Conservation (phyloP, 2,329 filamentous ascomycete species). For the Aspergillus ruber region DNA sequence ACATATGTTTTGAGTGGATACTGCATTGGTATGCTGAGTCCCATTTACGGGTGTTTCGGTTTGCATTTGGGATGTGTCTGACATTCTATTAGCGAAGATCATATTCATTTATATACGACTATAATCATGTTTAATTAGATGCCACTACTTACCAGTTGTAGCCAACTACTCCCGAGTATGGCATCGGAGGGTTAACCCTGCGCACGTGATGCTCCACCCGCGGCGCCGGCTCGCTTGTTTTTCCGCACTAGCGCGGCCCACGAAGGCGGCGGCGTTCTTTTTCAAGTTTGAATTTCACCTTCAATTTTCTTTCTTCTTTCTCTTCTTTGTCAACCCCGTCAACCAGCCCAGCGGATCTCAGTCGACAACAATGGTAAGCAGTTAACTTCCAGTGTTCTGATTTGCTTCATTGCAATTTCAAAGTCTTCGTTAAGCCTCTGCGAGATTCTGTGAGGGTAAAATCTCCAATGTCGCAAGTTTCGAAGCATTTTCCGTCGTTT, state of each 20-base stretch:
- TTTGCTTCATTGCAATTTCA: conserved; percentile 10
- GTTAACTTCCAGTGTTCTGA: conserved; percentile 37
- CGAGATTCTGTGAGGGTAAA: conserved; percentile 30
- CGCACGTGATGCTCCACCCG: conserved; percentile 5
- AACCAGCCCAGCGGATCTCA: conserved; percentile 46
- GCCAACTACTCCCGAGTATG: conserved; percentile 51
- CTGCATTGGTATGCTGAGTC: not conserved
- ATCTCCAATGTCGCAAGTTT: conserved; percentile 18
- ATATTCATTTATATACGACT: not conserved
- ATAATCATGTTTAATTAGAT: not conserved
- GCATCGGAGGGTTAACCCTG: conserved; percentile 13
- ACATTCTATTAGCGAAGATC: not conserved
- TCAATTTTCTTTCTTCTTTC: conserved; percentile 21
- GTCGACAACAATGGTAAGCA: conserved; percentile 59
- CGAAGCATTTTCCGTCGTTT: conserved; percentile 34
- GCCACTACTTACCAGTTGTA: conserved; percentile 61
- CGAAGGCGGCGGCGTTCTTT: conserved; percentile 21
- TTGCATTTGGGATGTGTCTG: not conserved
- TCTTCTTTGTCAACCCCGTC: conserved; percentile 38
- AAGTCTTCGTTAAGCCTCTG: conserved; percentile 34
- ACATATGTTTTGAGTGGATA: not conserved
- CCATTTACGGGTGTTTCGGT: not conserved
- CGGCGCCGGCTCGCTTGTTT: conserved; percentile 10
- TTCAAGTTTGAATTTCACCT: conserved; percentile 8
- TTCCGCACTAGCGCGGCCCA: conserved; percentile 28